Evolutionary conservation across 805 yeast genomes (phyloP), one percentile per base, ranked within the genome.

Genomic region (Yarrowia keelungensis): DNA sequence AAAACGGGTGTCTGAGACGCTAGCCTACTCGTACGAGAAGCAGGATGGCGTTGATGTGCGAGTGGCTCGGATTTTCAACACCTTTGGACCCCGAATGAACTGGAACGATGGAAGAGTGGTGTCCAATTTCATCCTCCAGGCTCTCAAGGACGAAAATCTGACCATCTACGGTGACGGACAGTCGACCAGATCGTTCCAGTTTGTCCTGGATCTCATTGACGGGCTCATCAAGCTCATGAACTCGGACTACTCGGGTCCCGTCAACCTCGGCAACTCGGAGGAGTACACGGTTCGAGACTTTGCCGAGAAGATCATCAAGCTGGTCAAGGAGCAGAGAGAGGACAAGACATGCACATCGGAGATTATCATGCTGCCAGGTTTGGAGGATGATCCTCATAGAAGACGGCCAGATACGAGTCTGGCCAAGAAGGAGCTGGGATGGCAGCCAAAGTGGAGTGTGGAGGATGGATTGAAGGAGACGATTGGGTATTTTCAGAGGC

Each of bases 71-170:
- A 74, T 74, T 22, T 74, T 74, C 69, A 74, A 74, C 64, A 74
- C 76, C 15, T 74, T 73, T 47, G 76, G 76, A 11, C 76, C 76
- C 7, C 68, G 76, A 35, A 74, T 74, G 76, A 73, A 72, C 47
- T 74, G 76, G 76, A 74, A 74, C 58, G 76, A 74, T 36, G 76
- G 76, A 3, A 56, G 76, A 22, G 76, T 74, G 12, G 76, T 74
- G 19, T 74, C 76, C 38, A 74, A 74, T 32, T 74, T 74, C 69
- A 74, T 74, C 36, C 41, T 74, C 36, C 76, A 74, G 67, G 76
- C 76, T 19, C 69, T 74, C 16, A 71, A 72, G 51, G 69, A 70
- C 58, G 76, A 74, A 50, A 71, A 74, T 43, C 51, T 74, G 59
- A 71, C 76, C 4, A 69, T 74, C 10, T 74, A 74, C 66, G 76